phyloP scores from a whole-genome alignment of 768 basidiomycete genomes.

The Suillus ampliporus region DNA sequence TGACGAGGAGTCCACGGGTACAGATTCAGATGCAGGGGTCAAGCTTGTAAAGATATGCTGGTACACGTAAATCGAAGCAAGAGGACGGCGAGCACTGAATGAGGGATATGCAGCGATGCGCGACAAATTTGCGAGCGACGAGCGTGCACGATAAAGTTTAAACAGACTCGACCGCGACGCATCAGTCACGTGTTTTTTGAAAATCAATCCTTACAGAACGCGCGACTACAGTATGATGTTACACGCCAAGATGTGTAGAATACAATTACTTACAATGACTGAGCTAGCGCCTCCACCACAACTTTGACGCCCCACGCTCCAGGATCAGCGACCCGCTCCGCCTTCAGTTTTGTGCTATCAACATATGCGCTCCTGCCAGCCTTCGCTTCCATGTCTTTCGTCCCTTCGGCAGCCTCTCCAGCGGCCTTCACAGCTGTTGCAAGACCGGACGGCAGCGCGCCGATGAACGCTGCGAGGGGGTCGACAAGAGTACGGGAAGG shows the following conservation, averaged over 20 bases:
- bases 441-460: constrained; percentile 42
- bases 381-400: constrained; percentile 79
- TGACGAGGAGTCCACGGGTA: no score
- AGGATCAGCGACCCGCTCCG: constrained; percentile 76
- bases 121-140: no score
- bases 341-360: constrained; percentile 65
- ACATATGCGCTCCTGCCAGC: constrained; percentile 91
- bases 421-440: constrained; percentile 64
- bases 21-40: no score
- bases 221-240: neutral
- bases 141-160: no score
- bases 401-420: constrained; percentile 70
- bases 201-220: neutral
- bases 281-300: constrained; percentile 61
- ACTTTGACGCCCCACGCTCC: constrained; percentile 91
- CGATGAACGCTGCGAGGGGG: constrained; percentile 81
- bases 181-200: neutral
- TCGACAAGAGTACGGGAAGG: constrained; percentile 95
- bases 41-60: no score
- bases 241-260: neutral
- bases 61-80: no score
- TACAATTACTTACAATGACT: constrained; percentile 1
- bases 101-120: no score
- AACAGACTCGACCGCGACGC: no score
- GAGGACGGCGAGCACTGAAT: no score